Evolutionary conservation across 129 eudicot genomes (phyloP), one percentile per base, ranked within the genome.

Genomic region (Deinandra increscens): DNA sequence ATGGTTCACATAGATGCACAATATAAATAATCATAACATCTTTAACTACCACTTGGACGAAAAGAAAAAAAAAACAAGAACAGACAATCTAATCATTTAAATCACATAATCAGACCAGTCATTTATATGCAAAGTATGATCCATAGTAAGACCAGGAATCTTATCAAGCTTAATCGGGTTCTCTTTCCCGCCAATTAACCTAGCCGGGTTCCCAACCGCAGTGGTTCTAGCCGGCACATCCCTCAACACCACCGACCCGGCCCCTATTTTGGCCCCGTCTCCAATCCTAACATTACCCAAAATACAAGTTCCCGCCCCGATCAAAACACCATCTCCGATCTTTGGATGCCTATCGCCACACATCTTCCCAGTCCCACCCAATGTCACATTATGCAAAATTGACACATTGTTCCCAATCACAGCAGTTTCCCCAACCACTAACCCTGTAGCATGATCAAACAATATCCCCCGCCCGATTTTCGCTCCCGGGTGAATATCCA

Each of bases 61-160:
- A 58, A 29, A 36, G 31, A 36, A 1, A 36, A 36, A 0, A 36
- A 43, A 31, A 26, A 49, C 19, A 13, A 60, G 13, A 55, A 70
- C 15, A 58, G 56, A 42, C 56, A 42, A 26, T 6, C 58, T 26
- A 67, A 67, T 46, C 11, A 12, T 42, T 68, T 73, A 89, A 37
- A 89, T 89, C 36, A 89, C 80, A 69, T 89, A 89, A 78, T 89
- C 93, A 77, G 90, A 89, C 96, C 96, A 89, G 33, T 84, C 81
- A 34, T 71, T 75, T 19, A 91, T 88, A 79, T 91, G 81, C 36
- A 87, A 91, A 64, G 96, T 88, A 76, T 91, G 97, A 65, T 91
- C 97, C 97, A 91, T 91, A 41, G 97, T 91, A 60, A 88, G 84
- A 60, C 96, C 86, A 58, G 97, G 97, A 51, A 88, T 84, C 75